Percentiles rank a stretch among this genome's conserved stretches.
phyloP scores from a whole-genome alignment of 148 eudicot genomes.

The Arbutus unedo region DNA sequence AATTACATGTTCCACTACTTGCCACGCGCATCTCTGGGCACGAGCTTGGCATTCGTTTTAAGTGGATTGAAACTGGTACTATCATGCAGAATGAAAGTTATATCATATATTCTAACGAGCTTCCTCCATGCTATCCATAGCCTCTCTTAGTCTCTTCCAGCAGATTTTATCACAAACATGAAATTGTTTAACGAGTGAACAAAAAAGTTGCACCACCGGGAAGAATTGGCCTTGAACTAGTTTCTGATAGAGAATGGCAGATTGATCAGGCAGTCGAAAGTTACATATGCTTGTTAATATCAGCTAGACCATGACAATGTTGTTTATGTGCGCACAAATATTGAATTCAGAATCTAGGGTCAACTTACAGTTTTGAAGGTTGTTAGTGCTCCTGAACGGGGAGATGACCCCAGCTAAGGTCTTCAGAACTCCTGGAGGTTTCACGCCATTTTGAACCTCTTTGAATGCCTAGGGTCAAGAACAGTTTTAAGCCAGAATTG shows the following conservation, averaged over 20 bases:
- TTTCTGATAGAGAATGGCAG: neutral
- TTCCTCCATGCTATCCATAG: neutral
- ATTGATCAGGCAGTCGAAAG: neutral
- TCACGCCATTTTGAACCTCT: conserved; percentile 46
- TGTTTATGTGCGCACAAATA: neutral
- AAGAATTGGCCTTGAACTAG: neutral
- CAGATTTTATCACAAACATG: neutral
- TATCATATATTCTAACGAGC: neutral
- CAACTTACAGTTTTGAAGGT: conserved; percentile 52
- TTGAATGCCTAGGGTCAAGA: conserved; percentile 58
- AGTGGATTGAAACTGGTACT: neutral
- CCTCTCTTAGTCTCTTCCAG: neutral
- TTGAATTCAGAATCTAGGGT: neutral
- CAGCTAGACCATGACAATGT: neutral
- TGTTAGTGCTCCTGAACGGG: conserved; percentile 46
- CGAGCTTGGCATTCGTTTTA: neutral
- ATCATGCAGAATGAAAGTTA: neutral
- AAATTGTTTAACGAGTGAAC: neutral
- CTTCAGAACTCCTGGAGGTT: conserved; percentile 85
- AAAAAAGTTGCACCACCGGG: neutral
- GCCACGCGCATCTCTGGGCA: neutral
- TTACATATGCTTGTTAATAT: neutral
- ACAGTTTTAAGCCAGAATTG: neutral
- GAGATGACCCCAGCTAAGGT: conserved; percentile 59
- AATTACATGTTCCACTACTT: neutral